Percentiles rank a stretch among this genome's conserved stretches.
Conservation (phyloP, 257 asterid genomes). For the Przewalskia tangutica region DNA sequence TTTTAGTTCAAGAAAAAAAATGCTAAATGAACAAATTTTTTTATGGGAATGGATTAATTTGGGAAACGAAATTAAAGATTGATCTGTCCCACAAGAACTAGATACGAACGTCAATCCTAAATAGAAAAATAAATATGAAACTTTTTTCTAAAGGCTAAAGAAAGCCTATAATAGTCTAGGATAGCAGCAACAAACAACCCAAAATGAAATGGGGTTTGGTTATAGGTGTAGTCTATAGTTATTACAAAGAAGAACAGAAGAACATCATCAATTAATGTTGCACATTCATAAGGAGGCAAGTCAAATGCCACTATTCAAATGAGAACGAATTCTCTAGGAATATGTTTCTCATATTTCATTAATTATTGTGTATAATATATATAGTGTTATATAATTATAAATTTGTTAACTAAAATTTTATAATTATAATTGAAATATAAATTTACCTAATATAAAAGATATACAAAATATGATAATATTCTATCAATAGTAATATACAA, state of each 20-base stretch:
- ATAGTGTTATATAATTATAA: no score
- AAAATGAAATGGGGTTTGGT: neutral
- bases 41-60: no score
- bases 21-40: no score
- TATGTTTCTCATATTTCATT: no score
- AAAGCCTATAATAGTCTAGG: neutral
- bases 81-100: neutral
- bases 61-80: neutral
- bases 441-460: no score
- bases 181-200: neutral
- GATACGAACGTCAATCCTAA: neutral
- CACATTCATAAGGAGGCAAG: neutral
- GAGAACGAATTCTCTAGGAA: neutral
- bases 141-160: neutral
- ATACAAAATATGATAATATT: no score
- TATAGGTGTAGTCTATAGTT: neutral
- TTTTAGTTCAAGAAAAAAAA: no score
- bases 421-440: no score
- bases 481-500: no score
- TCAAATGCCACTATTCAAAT: neutral
- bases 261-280: neutral
- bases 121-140: neutral
- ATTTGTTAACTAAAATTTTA: no score
- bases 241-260: neutral
- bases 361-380: no score